Conservation (phyloP, 73 alveolate genomes). For the Symbiodinium pilosum region DNA sequence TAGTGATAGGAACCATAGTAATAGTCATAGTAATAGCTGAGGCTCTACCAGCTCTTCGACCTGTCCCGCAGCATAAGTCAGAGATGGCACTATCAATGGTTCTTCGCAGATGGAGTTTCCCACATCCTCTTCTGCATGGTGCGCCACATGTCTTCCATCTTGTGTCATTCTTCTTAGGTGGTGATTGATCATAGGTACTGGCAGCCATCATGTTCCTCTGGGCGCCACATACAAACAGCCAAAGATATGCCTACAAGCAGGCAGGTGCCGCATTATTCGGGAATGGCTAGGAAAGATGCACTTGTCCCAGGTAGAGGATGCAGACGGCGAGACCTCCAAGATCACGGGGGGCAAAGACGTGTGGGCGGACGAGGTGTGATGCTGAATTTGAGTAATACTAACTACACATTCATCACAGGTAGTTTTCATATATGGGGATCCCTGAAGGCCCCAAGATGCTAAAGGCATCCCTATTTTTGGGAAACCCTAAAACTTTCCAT, state of each 20-base stretch:
- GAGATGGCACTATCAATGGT: conserved; percentile 89
- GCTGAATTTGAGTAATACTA: too few relatives aligned
- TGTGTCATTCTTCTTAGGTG: too few relatives aligned
- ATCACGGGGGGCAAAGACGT: conserved; percentile 31
- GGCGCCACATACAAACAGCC: conserved; percentile 92
- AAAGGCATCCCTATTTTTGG: too few relatives aligned
- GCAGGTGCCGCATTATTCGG: background rate
- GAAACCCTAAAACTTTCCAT: too few relatives aligned
- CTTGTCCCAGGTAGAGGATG: conserved; percentile 24
- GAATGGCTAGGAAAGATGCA: background rate
- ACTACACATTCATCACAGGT: too few relatives aligned
- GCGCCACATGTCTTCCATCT: background rate
- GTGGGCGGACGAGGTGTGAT: conserved; percentile 81
- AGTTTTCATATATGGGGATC: too few relatives aligned
- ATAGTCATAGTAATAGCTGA: too few relatives aligned
- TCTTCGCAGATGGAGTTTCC: conserved; percentile 74
- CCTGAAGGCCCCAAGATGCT: too few relatives aligned
- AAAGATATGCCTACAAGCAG: conserved; percentile 88
- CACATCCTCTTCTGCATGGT: conserved; percentile 86
- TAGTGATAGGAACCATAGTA: too few relatives aligned
- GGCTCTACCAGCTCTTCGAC: conserved; percentile 86
- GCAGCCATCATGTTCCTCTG: conserved; percentile 81
- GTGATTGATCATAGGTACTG: conserved; percentile 64
- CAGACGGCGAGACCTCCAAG: conserved; percentile 47
- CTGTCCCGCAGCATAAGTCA: conserved; percentile 65